Percentiles rank a stretch among this genome's conserved stretches.
phyloP scores from a whole-genome alignment of 257 asterid species.

The Anisodus tanguticus region DNA sequence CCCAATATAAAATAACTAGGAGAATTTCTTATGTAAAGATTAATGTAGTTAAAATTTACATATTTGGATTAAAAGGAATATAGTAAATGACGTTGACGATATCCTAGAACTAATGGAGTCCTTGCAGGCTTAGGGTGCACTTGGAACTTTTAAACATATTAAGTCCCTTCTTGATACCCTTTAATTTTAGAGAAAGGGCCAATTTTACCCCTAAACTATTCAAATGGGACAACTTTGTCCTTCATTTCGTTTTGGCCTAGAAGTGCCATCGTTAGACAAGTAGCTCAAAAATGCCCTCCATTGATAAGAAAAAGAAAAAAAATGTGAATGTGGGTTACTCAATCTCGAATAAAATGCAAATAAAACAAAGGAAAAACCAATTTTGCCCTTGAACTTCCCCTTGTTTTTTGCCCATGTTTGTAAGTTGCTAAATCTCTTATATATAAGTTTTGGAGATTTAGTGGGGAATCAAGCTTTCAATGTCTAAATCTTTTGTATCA shows the following conservation, averaged over 20 bases:
- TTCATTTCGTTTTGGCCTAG: not conserved
- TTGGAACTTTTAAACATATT: not conserved
- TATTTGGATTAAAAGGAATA: not conserved
- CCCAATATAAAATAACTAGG: no score
- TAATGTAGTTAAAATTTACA: not conserved
- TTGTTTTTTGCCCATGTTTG: no score
- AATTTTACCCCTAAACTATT: no score
- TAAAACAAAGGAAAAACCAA: not conserved
- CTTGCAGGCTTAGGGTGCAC: not conserved
- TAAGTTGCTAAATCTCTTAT: no score
- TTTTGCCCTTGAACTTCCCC: no score
- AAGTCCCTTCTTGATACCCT: not conserved
- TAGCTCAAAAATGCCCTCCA: not conserved
- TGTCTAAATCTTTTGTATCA: no score
- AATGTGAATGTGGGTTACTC: not conserved
- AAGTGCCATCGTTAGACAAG: not conserved
- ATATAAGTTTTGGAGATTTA: no score
- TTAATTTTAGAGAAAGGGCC: not conserved
- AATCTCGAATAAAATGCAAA: not conserved
- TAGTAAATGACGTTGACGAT: not conserved
- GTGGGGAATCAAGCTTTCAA: no score
- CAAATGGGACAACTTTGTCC: not conserved
- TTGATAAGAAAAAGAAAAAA: no score
- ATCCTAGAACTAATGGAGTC: not conserved
- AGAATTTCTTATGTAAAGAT: not conserved